Evolutionary conservation across 208 protist species (phyloP), one percentile per base, ranked within the genome.

Genomic region (Trypanosoma cruzi): DNA sequence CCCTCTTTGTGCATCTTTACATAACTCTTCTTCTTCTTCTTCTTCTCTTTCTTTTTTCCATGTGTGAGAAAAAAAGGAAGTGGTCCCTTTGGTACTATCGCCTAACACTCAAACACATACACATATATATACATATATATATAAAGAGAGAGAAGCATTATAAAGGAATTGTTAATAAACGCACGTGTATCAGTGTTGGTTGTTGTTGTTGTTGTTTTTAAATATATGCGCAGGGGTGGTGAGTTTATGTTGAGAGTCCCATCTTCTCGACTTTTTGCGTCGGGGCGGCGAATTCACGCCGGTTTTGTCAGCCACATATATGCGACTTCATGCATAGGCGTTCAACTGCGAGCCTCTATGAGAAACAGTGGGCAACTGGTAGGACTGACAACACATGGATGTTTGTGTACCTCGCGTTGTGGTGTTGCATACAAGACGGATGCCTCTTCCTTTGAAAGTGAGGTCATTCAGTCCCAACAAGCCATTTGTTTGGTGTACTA

Each of bases 381-480:
- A 36, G 22, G 16, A n/a, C 68, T 63, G 16, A 52, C 46, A 16
- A 7, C 36, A n/a, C 36, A 34, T 56, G 10, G 5, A 0, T 37
- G 42, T 42, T 36, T 71, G 14, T 57, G 7, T 20, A 42, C 34
- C 5, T 31, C 73, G 13, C 32, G 28, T 31, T 59, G 73, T 50
- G 22, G 37, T 24, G 62, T 78, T 18, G 28, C 52, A 8, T 84
- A 89, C 64, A 82, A 85, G n/a, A 82, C 79, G 14, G 82, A 74
- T 64, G 81, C 91, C 10, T 61, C 84, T 13, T 92, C 75, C 46
- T 96, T 96, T 69, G 84, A 93, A 22, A 71, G 64, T 31, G 84
- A 96, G 68, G 91, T 96, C 36, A 68, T 96, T 53, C 86, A 96
- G 68, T 96, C 91, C 0, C 86, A 96, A 75, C 88, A 96, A 50